Evolutionary conservation across 345 rosid species (phyloP).

Genomic region (Linum tenue): DNA sequence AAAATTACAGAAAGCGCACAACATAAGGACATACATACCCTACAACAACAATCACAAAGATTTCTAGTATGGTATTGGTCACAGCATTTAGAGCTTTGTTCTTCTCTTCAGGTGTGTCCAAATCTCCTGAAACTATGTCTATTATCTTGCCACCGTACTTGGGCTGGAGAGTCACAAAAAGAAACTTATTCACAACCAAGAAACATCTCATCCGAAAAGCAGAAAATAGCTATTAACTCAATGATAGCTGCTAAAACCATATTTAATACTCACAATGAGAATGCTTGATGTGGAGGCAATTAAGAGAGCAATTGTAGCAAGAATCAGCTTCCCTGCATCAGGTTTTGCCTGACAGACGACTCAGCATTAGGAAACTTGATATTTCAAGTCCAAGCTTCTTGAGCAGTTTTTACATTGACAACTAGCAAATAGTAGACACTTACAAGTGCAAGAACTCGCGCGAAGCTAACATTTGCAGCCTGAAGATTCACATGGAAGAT

Average conservation of each 20-base stretch:
- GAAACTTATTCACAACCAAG: neutral
- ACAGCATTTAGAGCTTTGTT: slow-evolving; percentile 35
- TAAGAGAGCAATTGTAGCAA: slow-evolving; percentile 67
- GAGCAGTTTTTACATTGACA: neutral
- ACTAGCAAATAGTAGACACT: slow-evolving; percentile 18
- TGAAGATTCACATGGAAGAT: slow-evolving; percentile 23
- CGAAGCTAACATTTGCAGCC: slow-evolving; percentile 75
- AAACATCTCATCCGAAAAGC: neutral
- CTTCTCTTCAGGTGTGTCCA: slow-evolving; percentile 36
- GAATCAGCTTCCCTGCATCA: slow-evolving; percentile 59
- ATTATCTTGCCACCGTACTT: slow-evolving; percentile 58
- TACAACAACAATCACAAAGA: slow-evolving; percentile 39
- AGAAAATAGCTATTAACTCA: neutral
- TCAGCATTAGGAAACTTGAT: neutral
- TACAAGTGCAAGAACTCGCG: slow-evolving; percentile 63
- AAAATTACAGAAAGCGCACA: neutral
- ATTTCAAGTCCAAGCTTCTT: neutral
- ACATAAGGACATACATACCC: slow-evolving; percentile 26
- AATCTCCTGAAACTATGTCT: slow-evolving; percentile 52
- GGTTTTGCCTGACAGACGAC: slow-evolving; percentile 55
- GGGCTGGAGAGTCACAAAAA: slow-evolving; percentile 25
- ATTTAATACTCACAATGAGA: slow-evolving; percentile 42
- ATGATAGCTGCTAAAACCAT: neutral
- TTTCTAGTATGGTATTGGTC: slow-evolving; percentile 35
- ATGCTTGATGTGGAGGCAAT: slow-evolving; percentile 64